Conservation (phyloP, 169 alveolate genomes). For the Perkinsus chesapeaki region DNA sequence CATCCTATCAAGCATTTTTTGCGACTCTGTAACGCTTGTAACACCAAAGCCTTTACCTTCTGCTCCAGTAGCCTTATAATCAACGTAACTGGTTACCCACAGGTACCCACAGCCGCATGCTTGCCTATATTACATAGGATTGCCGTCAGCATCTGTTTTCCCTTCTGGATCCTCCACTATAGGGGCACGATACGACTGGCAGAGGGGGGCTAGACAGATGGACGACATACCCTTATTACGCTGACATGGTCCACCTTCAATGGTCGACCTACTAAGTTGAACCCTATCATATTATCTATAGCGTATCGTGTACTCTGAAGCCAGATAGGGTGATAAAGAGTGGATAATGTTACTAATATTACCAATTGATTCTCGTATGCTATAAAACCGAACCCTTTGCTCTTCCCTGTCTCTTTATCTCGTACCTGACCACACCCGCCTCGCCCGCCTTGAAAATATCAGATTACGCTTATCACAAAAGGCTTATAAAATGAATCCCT, state of each 20-base stretch:
- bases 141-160: slow-evolving; percentile 34
- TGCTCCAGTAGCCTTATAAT: slow-evolving; percentile 61
- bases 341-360: slow-evolving; percentile 11
- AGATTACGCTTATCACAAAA: too few species aligned
- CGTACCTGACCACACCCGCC: background rate
- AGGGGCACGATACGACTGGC: background rate
- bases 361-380: slow-evolving; percentile 90
- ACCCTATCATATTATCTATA: slow-evolving; percentile 91
- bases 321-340: background rate
- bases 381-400: slow-evolving; percentile 88
- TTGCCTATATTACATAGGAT: background rate
- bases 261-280: slow-evolving; percentile 66
- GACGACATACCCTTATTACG: slow-evolving; percentile 48
- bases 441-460: background rate
- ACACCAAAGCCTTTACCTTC: slow-evolving; percentile 61
- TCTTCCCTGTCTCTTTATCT: slow-evolving; percentile 38
- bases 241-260: slow-evolving; percentile 88
- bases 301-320: slow-evolving; percentile 72
- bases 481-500: background rate
- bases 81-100: slow-evolving; percentile 22
- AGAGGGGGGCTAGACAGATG: background rate
- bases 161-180: background rate
- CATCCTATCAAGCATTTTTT: background rate
- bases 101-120: background rate
- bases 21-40: slow-evolving; percentile 39